Percentiles rank a stretch among this genome's conserved stretches.
phyloP scores from a whole-genome alignment of 768 basidiomycete species.

The Pisolithus albus region DNA sequence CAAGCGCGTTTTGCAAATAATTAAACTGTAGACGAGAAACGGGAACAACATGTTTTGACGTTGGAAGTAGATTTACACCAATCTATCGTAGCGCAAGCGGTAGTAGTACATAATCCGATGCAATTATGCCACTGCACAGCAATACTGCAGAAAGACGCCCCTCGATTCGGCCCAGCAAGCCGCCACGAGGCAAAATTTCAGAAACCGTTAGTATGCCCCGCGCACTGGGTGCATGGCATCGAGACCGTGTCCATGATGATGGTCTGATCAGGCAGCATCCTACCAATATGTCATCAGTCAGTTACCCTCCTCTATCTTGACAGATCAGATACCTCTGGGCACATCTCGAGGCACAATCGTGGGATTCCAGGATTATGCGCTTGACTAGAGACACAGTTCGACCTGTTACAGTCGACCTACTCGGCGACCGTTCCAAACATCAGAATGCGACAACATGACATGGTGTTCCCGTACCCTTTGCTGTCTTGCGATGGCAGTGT shows the following conservation, averaged over 20 bases:
- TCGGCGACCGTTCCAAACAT: background rate
- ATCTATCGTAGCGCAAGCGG: background rate
- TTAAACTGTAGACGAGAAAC: background rate
- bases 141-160: background rate
- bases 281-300: slow-evolving; percentile 2
- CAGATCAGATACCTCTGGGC: slow-evolving; percentile 28
- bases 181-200: slow-evolving; percentile 7
- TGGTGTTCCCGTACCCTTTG: slow-evolving; percentile 27
- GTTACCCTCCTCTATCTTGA: background rate
- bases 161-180: background rate
- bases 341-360: slow-evolving; percentile 35
- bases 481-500: slow-evolving; percentile 22
- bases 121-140: background rate
- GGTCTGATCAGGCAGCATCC: slow-evolving; percentile 23
- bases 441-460: background rate
- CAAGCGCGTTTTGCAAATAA: background rate
- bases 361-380: slow-evolving; percentile 26
- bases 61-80: background rate
- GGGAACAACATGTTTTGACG: background rate
- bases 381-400: slow-evolving; percentile 35
- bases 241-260: slow-evolving; percentile 18
- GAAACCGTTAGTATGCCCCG: slow-evolving; percentile 19
- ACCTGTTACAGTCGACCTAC: slow-evolving; percentile 45
- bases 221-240: slow-evolving; percentile 13
- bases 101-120: too few relatives aligned